Evolutionary conservation across 2,329 filamentous ascomycete genomes (phyloP).

Genomic region (Pseudogymnoascus sp.): DNA sequence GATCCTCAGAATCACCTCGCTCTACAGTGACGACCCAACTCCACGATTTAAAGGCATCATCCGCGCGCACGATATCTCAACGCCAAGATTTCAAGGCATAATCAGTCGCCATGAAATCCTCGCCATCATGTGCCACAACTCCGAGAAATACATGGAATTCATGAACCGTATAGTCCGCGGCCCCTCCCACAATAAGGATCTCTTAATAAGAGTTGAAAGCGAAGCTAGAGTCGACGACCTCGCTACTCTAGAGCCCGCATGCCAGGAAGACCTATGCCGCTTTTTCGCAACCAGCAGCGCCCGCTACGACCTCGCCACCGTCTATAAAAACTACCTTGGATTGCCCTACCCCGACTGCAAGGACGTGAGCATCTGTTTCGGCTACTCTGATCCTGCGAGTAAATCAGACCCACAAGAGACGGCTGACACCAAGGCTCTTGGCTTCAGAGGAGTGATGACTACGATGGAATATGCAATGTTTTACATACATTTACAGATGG

Average conservation of each 20-base stretch:
- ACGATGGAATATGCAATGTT: not conserved
- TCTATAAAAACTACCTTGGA: not conserved
- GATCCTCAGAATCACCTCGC: not conserved
- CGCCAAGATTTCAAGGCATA: not conserved
- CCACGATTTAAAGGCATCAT: not conserved
- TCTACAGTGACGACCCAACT: not conserved
- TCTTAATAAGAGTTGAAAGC: not conserved
- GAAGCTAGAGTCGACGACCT: not conserved
- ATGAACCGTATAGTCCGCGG: not conserved
- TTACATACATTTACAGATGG: not conserved
- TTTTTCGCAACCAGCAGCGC: not conserved
- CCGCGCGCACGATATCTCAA: not conserved
- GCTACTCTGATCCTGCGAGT: not conserved
- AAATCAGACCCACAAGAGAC: not conserved
- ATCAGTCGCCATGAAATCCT: not conserved
- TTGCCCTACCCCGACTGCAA: not conserved
- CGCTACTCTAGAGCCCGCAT: too few relatives aligned
- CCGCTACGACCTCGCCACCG: not conserved
- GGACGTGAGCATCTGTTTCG: not conserved
- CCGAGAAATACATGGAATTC: not conserved
- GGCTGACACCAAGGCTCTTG: not conserved
- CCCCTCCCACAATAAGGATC: not conserved
- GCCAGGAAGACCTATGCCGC: not conserved
- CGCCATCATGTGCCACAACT: not conserved
- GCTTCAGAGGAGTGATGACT: not conserved